Evolutionary conservation across 768 basidiomycete genomes (phyloP), one percentile per base, ranked within the genome.

Genomic region (Rhizopogon vesiculosus): DNA sequence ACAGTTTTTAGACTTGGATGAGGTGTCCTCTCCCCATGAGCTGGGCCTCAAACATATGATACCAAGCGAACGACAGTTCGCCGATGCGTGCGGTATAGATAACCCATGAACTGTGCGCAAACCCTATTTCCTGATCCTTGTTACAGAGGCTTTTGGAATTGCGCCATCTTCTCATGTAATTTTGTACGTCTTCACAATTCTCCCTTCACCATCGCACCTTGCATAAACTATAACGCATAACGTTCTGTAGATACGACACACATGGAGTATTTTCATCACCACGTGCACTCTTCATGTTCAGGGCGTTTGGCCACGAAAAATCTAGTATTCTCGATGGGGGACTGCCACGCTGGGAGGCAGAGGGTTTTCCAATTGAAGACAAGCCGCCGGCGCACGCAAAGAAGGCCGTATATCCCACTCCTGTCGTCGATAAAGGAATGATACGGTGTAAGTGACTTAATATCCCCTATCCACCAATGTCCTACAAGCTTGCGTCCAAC

Each of bases 281-380:
- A 53, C 83, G 97, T 56, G 92, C 93, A 2, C 79, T 94, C 43
- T 98, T 91, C 77, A 98, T 92, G 77, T 97, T 98, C 80, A 83
- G 89, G 72, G 79, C 89, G 22, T 93, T 97, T 70, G 91, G 92
- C 7, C 97, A 99, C 69, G 70, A 77, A 33, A 86, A 85, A 43
- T 91, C 93, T 7, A 91, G 89, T 58, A 80, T 98, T 10, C 78
- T 99, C 15, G 85, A 98, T 69, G 97, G 97, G n/a, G 96, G 95
- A 18, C 79, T 98, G 12, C 92, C 91, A 33, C 74, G 81, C 41
- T 96, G 91, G 91, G 75, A 83, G 56, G 78, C 77, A 31, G 85
- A 89, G 65, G 85, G 86, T 18, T 72, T 80, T 15, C 74, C 78
- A n/a, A 64, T 82, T 9, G 85, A 83, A 48, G 58, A 60, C 22